phyloP scores from a whole-genome alignment of 192 early-diverging fungal species.

The Cladochytrium replicatum region DNA sequence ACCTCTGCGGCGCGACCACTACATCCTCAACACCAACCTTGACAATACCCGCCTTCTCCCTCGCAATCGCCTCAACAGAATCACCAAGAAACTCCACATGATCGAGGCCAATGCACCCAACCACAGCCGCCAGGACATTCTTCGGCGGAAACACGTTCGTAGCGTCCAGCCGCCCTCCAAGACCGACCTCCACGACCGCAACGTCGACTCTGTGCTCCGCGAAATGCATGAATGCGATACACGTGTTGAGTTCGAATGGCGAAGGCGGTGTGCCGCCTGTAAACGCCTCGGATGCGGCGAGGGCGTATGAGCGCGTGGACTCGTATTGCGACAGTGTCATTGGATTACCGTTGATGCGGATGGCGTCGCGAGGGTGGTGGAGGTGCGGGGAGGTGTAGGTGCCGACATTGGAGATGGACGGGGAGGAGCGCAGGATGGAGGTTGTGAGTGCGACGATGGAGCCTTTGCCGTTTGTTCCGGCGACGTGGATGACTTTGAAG shows the following conservation, averaged over 20 bases:
- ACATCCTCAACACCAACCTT: conserved; percentile 25
- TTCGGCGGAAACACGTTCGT: conserved; percentile 63
- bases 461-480: conserved; percentile 87
- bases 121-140: conserved; percentile 33
- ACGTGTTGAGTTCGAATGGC: conserved; percentile 66
- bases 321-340: conserved; percentile 23
- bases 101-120: conserved; percentile 65
- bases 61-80: conserved; percentile 57
- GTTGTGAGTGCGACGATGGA: conserved; percentile 56
- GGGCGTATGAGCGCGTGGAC: background rate
- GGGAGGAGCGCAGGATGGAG: conserved; percentile 4
- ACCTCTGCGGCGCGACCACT: conserved; percentile 42
- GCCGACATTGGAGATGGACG: conserved; percentile 33
- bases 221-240: conserved; percentile 30
- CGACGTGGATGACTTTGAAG: conserved; percentile 63
- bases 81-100: conserved; percentile 63
- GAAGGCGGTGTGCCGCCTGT: conserved; percentile 30
- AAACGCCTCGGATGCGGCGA: background rate
- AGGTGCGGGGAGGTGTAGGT: conserved; percentile 76
- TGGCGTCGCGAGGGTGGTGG: conserved; percentile 50
- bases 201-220: conserved; percentile 46
- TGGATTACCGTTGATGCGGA: conserved; percentile 43
- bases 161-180: conserved; percentile 70
- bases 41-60: conserved; percentile 74
- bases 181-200: conserved; percentile 73